Percentiles rank a stretch among this genome's conserved stretches.
These are phyloP conservation scores for Blastocystis sp. DNA, from an alignment of 352 stramenopile genomes.

Conservation along the genomic window DNA sequence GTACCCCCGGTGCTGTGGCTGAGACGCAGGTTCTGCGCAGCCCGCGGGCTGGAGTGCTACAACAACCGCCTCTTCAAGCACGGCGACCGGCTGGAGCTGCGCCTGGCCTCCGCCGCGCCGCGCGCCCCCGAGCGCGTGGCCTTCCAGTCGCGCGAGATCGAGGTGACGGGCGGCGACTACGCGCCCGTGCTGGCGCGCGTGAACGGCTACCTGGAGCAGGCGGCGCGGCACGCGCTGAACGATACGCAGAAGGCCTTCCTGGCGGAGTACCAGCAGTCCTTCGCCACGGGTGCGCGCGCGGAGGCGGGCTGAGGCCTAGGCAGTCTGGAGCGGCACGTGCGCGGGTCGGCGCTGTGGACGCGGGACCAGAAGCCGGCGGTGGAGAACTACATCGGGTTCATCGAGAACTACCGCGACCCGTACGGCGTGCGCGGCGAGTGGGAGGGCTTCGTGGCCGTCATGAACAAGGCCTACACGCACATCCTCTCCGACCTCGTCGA, in stretches of 20 bases:
- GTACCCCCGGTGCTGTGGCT: neutral
- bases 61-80: slow-evolving; percentile 73
- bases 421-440: slow-evolving; percentile 71
- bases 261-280: slow-evolving; percentile 50
- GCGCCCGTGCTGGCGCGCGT: slow-evolving; percentile 57
- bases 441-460: slow-evolving; percentile 71
- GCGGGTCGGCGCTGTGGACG: slow-evolving; percentile 70
- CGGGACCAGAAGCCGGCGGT: slow-evolving; percentile 71
- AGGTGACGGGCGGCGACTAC: slow-evolving; percentile 63
- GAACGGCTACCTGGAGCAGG: slow-evolving; percentile 26
- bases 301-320: slow-evolving; percentile 28
- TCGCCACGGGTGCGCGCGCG: neutral
- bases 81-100: slow-evolving; percentile 63
- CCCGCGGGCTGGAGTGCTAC: slow-evolving; percentile 66
- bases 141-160: neutral
- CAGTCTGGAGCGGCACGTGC: slow-evolving; percentile 69
- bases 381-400: slow-evolving; percentile 72
- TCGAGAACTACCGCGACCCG: slow-evolving; percentile 72
- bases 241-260: slow-evolving; percentile 49
- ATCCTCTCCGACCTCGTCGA: slow-evolving; percentile 71
- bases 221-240: slow-evolving; percentile 39
- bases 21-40: slow-evolving; percentile 42
- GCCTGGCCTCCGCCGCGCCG: slow-evolving; percentile 58
- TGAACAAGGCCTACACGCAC: slow-evolving; percentile 71
- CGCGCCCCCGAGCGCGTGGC: neutral